These are phyloP conservation scores for Fagus crenata DNA, from an alignment of 306 rosid genomes.

Conservation along the genomic window DNA sequence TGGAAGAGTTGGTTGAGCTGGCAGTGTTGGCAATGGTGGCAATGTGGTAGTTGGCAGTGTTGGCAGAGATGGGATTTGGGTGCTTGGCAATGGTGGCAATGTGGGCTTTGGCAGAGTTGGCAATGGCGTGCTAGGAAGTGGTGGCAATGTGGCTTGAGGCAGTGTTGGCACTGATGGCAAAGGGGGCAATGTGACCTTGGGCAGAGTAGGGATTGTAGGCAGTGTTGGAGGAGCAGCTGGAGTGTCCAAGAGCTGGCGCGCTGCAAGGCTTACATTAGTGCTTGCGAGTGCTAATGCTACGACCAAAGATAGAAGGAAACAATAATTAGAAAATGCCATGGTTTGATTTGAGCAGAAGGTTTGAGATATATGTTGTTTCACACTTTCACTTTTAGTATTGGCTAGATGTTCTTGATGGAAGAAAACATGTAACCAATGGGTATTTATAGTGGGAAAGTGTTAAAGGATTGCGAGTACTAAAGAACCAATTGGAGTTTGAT, in stretches of 20 bases:
- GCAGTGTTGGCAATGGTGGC: slow-evolving; percentile 22
- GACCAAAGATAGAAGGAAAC: slow-evolving; percentile 1
- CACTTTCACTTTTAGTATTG: neutral
- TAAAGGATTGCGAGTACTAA: neutral
- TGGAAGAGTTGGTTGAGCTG: neutral
- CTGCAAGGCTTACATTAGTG: slow-evolving; percentile 26
- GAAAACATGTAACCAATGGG: neutral
- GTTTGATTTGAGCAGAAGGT: neutral
- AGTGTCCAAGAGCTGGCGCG: slow-evolving; percentile 37
- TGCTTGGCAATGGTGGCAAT: too few relatives aligned
- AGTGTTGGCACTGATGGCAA: slow-evolving; percentile 14
- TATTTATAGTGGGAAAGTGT: neutral
- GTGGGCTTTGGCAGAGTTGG: slow-evolving; percentile 18
- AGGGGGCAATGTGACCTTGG: slow-evolving; percentile 18
- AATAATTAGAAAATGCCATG: slow-evolving; percentile 13
- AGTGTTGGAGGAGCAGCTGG: slow-evolving; percentile 24
- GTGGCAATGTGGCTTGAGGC: slow-evolving; percentile 12
- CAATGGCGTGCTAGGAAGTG: slow-evolving; percentile 24
- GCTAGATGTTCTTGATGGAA: neutral
- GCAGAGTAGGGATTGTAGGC: slow-evolving; percentile 25
- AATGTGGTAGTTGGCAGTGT: neutral
- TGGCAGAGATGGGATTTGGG: neutral
- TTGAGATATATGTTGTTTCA: neutral
- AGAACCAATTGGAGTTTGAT: slow-evolving; percentile 1
- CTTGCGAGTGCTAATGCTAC: slow-evolving; percentile 24